Percentiles rank a stretch among this genome's conserved stretches.
phyloP scores from a whole-genome alignment of 1,139 yeast genomes.

The Geotrichum citri-aurantii region DNA sequence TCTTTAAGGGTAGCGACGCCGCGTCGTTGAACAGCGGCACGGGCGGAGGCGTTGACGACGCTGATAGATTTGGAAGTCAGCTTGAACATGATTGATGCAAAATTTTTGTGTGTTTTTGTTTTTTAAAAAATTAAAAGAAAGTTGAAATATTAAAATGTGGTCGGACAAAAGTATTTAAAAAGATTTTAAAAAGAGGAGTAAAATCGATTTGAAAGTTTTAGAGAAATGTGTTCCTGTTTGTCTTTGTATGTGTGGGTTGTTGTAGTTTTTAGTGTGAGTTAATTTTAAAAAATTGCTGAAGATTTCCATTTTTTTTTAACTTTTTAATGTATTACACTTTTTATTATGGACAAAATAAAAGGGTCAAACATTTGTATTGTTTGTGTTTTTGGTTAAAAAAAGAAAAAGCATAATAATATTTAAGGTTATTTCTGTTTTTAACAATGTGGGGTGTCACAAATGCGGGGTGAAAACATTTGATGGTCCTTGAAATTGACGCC shows the following conservation, averaged over 20 bases:
- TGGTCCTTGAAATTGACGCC: background rate
- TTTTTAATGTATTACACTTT: background rate
- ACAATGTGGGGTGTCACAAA: background rate
- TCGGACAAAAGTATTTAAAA: background rate
- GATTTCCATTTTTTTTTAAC: background rate
- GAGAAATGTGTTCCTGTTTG: no score
- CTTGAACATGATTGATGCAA: background rate
- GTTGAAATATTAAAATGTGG: background rate
- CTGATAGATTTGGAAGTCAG: background rate
- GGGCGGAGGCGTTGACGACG: background rate
- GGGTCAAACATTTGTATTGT: background rate
- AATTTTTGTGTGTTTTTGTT: background rate
- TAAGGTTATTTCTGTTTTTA: background rate
- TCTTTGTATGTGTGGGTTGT: no score
- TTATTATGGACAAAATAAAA: background rate
- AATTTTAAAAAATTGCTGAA: background rate
- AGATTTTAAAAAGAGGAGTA: background rate
- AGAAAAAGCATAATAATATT: no score
- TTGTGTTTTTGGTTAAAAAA: no score
- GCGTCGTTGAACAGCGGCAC: background rate
- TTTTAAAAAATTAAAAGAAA: background rate
- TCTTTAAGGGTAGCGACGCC: slow-evolving; percentile 32
- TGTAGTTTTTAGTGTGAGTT: no score
- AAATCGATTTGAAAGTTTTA: background rate
- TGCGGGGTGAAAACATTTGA: background rate